These are phyloP conservation scores for Chernovozyma sophiae-reginae DNA, from an alignment of 1,139 yeast species.

Conservation along the genomic window DNA sequence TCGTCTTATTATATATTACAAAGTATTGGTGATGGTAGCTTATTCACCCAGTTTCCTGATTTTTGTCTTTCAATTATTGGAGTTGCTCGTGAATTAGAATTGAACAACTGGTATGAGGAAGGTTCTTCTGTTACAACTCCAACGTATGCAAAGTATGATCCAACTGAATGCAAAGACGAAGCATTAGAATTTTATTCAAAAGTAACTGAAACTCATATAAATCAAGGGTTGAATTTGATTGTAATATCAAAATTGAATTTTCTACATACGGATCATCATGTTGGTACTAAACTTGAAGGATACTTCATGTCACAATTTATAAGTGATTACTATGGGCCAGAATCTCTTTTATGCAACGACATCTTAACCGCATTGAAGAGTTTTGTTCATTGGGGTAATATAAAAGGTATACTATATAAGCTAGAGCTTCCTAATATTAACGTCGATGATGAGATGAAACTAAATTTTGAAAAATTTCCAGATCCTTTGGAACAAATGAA, in stretches of 20 bases:
- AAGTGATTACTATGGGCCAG: conserved; percentile 37
- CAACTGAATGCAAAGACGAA: conserved; percentile 19
- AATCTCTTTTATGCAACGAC: conserved; percentile 36
- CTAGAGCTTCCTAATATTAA: conserved; percentile 40
- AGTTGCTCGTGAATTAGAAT: conserved; percentile 47
- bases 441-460: conserved; percentile 25
- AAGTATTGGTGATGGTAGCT: conserved; percentile 29
- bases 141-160: conserved; percentile 31
- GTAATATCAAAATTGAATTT: conserved; percentile 50
- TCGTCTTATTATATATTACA: conserved; percentile 43
- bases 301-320: conserved; percentile 39
- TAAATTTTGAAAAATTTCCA: conserved; percentile 37
- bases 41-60: conserved; percentile 34
- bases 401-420: conserved; percentile 43
- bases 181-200: conserved; percentile 27
- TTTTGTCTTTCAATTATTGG: conserved; percentile 49
- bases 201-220: conserved; percentile 29
- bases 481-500: conserved; percentile 39
- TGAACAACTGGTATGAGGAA: conserved; percentile 47
- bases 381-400: conserved; percentile 56
- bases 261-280: conserved; percentile 56
- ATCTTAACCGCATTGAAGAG: conserved; percentile 49
- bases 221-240: conserved; percentile 41
- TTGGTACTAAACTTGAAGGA: conserved; percentile 49
- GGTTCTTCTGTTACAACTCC: conserved; percentile 42